These are phyloP conservation scores for Pythium chondricola DNA, from an alignment of 352 stramenopile genomes.

Conservation along the genomic window DNA sequence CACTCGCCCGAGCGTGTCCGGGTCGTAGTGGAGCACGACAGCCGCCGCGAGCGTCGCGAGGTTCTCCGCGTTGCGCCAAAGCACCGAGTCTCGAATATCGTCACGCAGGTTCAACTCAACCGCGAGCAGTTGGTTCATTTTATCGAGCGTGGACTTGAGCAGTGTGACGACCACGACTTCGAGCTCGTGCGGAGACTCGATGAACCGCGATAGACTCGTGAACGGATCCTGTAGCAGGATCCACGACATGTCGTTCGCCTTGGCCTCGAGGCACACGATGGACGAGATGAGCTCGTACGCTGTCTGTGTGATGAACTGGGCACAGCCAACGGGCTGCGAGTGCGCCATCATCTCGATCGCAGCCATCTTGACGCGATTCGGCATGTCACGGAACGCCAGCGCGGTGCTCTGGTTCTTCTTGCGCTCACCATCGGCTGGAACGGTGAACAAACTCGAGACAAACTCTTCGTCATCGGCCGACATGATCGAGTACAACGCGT, in stretches of 20 bases:
- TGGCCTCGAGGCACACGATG: conserved; percentile 75
- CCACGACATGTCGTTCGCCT: conserved; percentile 78
- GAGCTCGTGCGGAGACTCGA: conserved; percentile 48
- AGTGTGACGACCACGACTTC: conserved; percentile 68
- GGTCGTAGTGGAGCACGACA: conserved; percentile 81
- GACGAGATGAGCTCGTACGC: conserved; percentile 78
- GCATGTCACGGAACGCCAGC: conserved; percentile 59
- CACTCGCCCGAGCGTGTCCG: conserved; percentile 54
- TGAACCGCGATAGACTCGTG: conserved; percentile 60
- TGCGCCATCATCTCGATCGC: conserved; percentile 63
- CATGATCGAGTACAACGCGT: conserved; percentile 68
- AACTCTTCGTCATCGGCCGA: conserved; percentile 62
- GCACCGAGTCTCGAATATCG: conserved; percentile 60
- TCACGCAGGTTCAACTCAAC: conserved; percentile 59
- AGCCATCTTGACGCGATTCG: conserved; percentile 60
- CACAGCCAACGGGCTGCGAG: conserved; percentile 45
- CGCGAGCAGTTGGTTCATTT: conserved; percentile 73
- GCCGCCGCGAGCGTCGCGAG: conserved; percentile 60
- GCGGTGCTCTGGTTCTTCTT: conserved; percentile 54
- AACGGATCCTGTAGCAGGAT: conserved; percentile 78
- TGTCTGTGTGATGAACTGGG: conserved; percentile 63
- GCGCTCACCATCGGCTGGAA: conserved; percentile 51
- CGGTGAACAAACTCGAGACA: conserved; percentile 44
- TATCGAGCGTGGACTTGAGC: conserved; percentile 65
- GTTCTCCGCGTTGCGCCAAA: conserved; percentile 79